Base-by-base conservation (phyloP, 345 rosid species). In the Populus alba region DNA sequence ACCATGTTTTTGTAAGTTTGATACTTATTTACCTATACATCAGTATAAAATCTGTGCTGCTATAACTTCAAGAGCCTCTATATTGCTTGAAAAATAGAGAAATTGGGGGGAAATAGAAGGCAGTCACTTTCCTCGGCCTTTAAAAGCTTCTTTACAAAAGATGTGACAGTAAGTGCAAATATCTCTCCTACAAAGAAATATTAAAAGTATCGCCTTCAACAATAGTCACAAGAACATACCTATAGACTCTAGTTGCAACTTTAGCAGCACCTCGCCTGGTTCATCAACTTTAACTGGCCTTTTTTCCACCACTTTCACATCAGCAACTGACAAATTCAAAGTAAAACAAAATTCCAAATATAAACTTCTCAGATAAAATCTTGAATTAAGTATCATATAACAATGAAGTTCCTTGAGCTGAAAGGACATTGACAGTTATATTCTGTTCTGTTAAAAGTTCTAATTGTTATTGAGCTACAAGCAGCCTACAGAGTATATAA, bases 281-380 rank as follows among this genome's bases (percentile, higher is more conserved):
- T 82, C 87, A 62, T 85, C 90, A 77, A 86, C 90, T 76, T n/a
- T 66, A 76, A 93, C 61, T 73, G 86, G 86, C 75, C 86, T 88
- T 77, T 70, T 86, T 57, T 71, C 79, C 1, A 75, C 77, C 74
- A 66, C 77, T 59, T 85, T 78, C 39, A 31, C 69, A 55, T 39
- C 80, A 62, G 80, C 72, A 75, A 79, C 91, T 87, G 87, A 73
- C 72, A 84, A 75, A 53, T 22, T 79, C 23, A 47, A 37, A 84
- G 55, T 69, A 59, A 57, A 68, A 75, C 47, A 75, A 78, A 53
- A 72, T 49, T 68, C 66, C 65, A 68, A 72, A 55, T 47, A 62
- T 10, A 41, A 68, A 39, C 16, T 43, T 61, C 45, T 38, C 4
- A 13, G 25, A 37, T 33, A 63, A 78, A 25, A 66, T 22, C 37